phyloP scores from a whole-genome alignment of 768 basidiomycete species.

The Termitomyces sp. region DNA sequence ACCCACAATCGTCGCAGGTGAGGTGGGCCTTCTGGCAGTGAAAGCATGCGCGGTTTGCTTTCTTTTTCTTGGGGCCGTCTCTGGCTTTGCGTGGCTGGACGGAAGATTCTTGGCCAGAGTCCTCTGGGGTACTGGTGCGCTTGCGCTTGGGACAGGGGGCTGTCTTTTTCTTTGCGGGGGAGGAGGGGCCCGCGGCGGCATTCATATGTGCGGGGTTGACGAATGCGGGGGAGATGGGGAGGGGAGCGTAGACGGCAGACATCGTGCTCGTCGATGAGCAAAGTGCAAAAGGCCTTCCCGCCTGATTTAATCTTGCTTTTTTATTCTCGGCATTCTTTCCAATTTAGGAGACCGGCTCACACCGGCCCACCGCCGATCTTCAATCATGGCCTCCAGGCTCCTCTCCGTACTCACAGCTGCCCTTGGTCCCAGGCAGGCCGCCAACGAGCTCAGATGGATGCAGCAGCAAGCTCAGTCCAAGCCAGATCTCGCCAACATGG shows the following conservation, averaged over 20 bases:
- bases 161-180: constrained; percentile 33
- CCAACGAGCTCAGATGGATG: constrained; percentile 41
- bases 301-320: constrained; percentile 17
- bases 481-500: constrained; percentile 35
- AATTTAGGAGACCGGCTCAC: constrained; percentile 14
- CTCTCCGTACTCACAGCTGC: constrained; percentile 27
- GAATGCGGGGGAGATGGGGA: constrained; percentile 29
- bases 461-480: constrained; percentile 20
- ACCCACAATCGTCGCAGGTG: constrained; percentile 97
- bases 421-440: constrained; percentile 31
- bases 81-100: constrained; percentile 49
- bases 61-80: constrained; percentile 89
- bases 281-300: constrained; percentile 11
- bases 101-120: constrained; percentile 43
- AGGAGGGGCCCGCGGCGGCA: constrained; percentile 41
- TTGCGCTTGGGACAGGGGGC: constrained; percentile 47
- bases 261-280: constrained; percentile 19
- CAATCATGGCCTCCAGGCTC: constrained; percentile 3
- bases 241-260: constrained; percentile 33
- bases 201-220: constrained; percentile 41
- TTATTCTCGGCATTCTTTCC: constrained; percentile 17
- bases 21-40: constrained; percentile 97
- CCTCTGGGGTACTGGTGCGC: constrained; percentile 57
- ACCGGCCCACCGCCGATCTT: constrained; percentile 10
- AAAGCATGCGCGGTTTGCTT: constrained; percentile 89